Conservation (phyloP, 768 basidiomycete genomes). For the Clathrus columnatus region DNA sequence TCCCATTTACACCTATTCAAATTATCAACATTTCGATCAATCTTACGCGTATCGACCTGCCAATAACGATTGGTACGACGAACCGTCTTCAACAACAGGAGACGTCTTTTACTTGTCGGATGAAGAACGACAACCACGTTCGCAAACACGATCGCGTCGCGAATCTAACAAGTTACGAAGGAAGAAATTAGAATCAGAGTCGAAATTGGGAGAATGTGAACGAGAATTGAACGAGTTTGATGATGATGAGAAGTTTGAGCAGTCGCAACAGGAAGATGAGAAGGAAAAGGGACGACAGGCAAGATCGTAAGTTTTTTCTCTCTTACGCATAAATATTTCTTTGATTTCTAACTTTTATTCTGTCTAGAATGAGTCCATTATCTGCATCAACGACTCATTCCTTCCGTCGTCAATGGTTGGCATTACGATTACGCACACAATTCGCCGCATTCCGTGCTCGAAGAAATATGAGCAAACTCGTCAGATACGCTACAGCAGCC, state of each 20-base stretch:
- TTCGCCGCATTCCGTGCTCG: slow-evolving; percentile 8
- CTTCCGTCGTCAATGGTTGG: slow-evolving; percentile 7
- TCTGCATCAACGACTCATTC: neutral
- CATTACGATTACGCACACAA: slow-evolving; percentile 9
- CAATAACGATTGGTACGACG: neutral
- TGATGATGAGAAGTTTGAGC: neutral
- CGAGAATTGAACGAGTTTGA: neutral
- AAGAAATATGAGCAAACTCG: neutral
- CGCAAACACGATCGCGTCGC: neutral
- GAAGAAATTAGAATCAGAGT: neutral
- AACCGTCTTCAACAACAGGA: no score
- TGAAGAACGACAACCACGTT: neutral
- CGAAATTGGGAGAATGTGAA: neutral
- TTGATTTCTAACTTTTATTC: neutral
- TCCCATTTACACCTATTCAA: neutral
- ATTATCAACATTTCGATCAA: neutral
- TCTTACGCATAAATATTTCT: neutral
- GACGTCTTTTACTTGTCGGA: neutral
- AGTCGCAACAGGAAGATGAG: no score
- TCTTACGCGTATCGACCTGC: neutral
- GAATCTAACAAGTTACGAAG: slow-evolving; percentile 2
- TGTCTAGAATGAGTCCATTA: neutral
- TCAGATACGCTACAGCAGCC: neutral
- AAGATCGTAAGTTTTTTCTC: neutral
- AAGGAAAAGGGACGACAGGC: neutral